Evolutionary conservation across 2,329 filamentous ascomycete genomes (phyloP), one percentile per base, ranked within the genome.

Genomic region (Scedosporium apiospermum): DNA sequence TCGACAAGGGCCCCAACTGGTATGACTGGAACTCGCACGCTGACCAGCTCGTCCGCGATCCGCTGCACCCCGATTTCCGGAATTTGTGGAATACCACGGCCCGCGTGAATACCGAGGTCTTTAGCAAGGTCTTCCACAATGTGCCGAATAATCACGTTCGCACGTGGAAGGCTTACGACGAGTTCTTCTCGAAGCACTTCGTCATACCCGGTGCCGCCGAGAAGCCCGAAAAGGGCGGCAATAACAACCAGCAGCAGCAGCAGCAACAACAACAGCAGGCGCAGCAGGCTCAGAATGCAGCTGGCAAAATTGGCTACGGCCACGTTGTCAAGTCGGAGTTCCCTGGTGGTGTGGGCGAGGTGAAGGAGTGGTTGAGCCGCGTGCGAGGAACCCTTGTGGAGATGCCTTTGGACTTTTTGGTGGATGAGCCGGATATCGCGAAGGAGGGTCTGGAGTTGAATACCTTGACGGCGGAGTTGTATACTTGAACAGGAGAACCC

Each of bases 371-470:
- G 75, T 76, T 93, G 62, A 79, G 80, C 62, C 80, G 83, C 62
- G 79, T 93, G 46, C 82, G 85, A 64, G 89, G 89, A 2, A 89
- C 82, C 7, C 75, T 92, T 57, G 88, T 97, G 6, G 90, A 96
- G 79, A 97, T 97, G 93, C 91, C 92, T 30, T 78, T 97, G 68
- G 80, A 91, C 67, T 97, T 97, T 78, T 77, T 96, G 72, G 88
- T 88, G 69, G 89, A 92, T 41, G 83, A 85, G 7, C 84, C 91
- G 69, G 92, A 97, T 72, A 87, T 97, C 73, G 93, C 93, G 3
- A 88, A 92, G 80, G 85, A 91, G 68, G 91, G 92, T 0, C 69
- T 96, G 69, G 81, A 82, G 23, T 75, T 92, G 66, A 92, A 93
- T 75, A 80, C 81, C 27, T 74, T 91, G 68, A 92, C 89, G 1